Conservation (phyloP, 2,329 filamentous ascomycete species). For the Talaromyces sp. region DNA sequence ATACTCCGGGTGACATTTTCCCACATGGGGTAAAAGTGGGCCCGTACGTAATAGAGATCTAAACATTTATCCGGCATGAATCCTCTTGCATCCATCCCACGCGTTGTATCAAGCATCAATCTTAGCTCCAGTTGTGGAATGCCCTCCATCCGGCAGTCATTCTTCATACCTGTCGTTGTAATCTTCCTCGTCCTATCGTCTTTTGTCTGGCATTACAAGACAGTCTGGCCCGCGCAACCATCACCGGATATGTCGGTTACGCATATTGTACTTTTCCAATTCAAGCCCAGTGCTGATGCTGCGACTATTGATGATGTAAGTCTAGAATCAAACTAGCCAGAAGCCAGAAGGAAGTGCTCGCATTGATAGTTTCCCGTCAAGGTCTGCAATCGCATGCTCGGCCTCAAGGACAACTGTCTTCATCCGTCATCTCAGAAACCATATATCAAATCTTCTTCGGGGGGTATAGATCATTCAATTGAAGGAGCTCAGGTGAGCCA, state of each 20-base stretch:
- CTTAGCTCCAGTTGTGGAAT: background rate
- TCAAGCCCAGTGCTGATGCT: conserved; percentile 52
- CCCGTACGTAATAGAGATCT: background rate
- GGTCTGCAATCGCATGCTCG: conserved; percentile 57
- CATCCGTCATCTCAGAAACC: conserved; percentile 57
- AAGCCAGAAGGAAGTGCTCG: too few species aligned
- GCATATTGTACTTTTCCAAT: conserved; percentile 68
- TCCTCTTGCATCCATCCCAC: background rate
- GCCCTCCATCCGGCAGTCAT: background rate
- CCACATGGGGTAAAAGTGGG: background rate
- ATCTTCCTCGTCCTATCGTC: background rate
- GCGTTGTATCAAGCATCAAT: background rate
- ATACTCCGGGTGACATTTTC: background rate
- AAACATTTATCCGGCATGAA: background rate
- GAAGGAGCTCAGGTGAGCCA: conserved; percentile 58
- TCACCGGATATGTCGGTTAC: conserved; percentile 54
- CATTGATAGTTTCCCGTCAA: conserved; percentile 26
- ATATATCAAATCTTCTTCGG: conserved; percentile 59
- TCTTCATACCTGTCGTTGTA: background rate
- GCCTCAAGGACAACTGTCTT: conserved; percentile 57
- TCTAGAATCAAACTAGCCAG: conserved; percentile 9
- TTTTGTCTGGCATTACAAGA: conserved; percentile 7
- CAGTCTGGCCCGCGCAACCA: background rate
- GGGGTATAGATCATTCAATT: conserved; percentile 60
- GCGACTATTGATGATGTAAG: conserved; percentile 57